Conservation (phyloP, 495 filamentous ascomycete species). For the Talaromyces wortmannii region DNA sequence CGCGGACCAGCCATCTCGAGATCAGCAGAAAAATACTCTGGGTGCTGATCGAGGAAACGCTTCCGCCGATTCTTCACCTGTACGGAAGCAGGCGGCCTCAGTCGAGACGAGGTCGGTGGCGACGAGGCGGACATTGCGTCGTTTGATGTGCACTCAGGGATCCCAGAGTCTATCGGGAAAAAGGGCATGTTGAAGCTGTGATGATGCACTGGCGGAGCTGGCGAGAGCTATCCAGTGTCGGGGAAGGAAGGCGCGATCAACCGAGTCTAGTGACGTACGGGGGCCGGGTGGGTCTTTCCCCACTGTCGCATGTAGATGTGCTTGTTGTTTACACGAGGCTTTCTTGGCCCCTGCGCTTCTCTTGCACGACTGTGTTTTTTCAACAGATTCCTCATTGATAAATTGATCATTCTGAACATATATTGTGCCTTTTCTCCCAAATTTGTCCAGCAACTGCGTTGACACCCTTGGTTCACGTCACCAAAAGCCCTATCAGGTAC, state of each 20-base stretch:
- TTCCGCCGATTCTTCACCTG: conserved; percentile 56
- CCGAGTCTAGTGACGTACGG: not conserved
- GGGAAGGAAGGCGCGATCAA: not conserved
- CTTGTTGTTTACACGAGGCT: not conserved
- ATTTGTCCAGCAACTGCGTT: not conserved
- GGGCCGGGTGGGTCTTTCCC: not conserved
- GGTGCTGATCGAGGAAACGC: conserved; percentile 55
- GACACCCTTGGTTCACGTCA: not conserved
- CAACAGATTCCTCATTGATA: no score
- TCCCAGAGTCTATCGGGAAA: conserved; percentile 24
- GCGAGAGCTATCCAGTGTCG: no score
- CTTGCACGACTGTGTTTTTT: no score
- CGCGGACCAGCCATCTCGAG: conserved; percentile 59
- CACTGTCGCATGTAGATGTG: not conserved
- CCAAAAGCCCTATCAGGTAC: not conserved
- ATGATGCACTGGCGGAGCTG: not conserved
- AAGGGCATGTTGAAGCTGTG: conserved; percentile 28
- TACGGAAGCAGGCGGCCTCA: conserved; percentile 20
- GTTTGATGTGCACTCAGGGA: not conserved
- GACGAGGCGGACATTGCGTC: not conserved
- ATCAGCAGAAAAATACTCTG: conserved; percentile 56
- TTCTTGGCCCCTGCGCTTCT: no score
- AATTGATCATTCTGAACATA: no score
- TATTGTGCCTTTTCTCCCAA: no score
- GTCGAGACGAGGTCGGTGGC: conserved; percentile 7